Evolutionary conservation across 1,139 yeast species (phyloP).

Genomic region (Casaregolazyma lundiana): DNA sequence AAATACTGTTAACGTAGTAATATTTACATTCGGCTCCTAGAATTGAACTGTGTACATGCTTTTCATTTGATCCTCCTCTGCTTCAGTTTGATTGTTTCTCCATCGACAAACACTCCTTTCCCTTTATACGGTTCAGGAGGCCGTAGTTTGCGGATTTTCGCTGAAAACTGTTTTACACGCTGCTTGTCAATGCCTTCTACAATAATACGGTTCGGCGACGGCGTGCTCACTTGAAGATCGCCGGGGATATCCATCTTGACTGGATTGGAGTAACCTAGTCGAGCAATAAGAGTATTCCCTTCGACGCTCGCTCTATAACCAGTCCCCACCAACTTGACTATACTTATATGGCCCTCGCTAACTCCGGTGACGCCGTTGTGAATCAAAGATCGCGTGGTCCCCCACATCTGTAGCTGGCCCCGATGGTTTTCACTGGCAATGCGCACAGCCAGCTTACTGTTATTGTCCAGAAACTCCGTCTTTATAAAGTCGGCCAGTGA

Average conservation of each 20-base stretch:
- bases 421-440: slow-evolving; percentile 57
- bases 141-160: slow-evolving; percentile 75
- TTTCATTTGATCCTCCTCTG: slow-evolving; percentile 82
- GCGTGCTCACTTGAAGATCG: slow-evolving; percentile 68
- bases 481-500: slow-evolving; percentile 71
- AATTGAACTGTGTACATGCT: neutral
- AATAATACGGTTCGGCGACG: slow-evolving; percentile 82
- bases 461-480: slow-evolving; percentile 32
- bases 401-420: slow-evolving; percentile 90
- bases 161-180: slow-evolving; percentile 83
- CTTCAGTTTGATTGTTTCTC: slow-evolving; percentile 85
- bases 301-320: slow-evolving; percentile 87
- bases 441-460: slow-evolving; percentile 45
- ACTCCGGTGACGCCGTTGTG: slow-evolving; percentile 82
- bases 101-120: slow-evolving; percentile 90
- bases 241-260: slow-evolving; percentile 63
- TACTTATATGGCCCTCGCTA: slow-evolving; percentile 85
- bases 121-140: slow-evolving; percentile 99
- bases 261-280: slow-evolving; percentile 80
- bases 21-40: neutral
- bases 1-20: slow-evolving; percentile 1
- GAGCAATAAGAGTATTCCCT: slow-evolving; percentile 56
- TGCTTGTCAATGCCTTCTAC: slow-evolving; percentile 88
- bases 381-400: slow-evolving; percentile 77
- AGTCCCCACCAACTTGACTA: slow-evolving; percentile 89